Conservation (phyloP, 495 filamentous ascomycete genomes). For the Aspergillus indologenus region DNA sequence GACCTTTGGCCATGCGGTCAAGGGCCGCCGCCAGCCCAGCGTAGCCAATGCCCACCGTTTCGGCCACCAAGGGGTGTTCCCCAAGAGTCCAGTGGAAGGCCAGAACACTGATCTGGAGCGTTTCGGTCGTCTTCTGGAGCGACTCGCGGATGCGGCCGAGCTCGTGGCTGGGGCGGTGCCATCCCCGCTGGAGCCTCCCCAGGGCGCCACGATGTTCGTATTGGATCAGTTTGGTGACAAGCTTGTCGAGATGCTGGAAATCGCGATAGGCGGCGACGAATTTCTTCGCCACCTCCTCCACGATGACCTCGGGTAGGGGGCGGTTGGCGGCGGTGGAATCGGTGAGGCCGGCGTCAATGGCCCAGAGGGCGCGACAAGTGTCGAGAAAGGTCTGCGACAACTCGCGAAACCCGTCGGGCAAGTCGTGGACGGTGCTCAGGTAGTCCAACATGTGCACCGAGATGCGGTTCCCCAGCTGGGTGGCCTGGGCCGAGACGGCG, state of each 20-base stretch:
- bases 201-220: conserved; percentile 47
- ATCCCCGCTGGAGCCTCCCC: conserved; percentile 48
- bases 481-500: conserved; percentile 24
- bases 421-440: conserved; percentile 44
- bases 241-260: conserved; percentile 49
- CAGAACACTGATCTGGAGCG: conserved; percentile 25
- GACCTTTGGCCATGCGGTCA: conserved; percentile 25
- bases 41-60: conserved; percentile 26
- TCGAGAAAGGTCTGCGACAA: conserved; percentile 51
- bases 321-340: conserved; percentile 35
- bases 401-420: conserved; percentile 44
- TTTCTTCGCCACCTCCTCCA: conserved; percentile 49
- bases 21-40: conserved; percentile 25
- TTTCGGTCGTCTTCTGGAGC: conserved; percentile 20
- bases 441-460: conserved; percentile 56
- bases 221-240: conserved; percentile 46
- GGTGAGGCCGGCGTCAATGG: conserved; percentile 48
- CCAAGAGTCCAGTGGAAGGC: conserved; percentile 27
- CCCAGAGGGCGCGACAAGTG: conserved; percentile 48
- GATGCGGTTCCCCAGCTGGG: conserved; percentile 45
- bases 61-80: conserved; percentile 17
- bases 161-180: conserved; percentile 32
- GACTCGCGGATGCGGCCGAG: conserved; percentile 25
- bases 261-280: conserved; percentile 43
- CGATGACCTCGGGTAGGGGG: conserved; percentile 43